phyloP scores from a whole-genome alignment of 192 early-diverging fungal species.

The Umbelopsis ramanniana region DNA sequence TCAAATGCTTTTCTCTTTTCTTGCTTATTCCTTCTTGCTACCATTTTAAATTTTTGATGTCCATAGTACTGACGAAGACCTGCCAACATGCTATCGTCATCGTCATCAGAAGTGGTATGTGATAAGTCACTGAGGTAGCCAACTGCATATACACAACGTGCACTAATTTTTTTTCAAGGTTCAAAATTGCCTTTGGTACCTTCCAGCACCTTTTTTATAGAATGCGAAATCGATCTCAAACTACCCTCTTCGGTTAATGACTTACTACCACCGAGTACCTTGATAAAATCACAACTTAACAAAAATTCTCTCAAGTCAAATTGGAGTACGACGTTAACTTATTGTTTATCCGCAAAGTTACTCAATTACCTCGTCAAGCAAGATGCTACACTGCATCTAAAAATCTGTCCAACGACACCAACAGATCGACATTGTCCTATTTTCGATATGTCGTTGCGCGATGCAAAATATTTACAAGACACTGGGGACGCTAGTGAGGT shows the following conservation, averaged over 20 bases:
- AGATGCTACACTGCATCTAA: conserved; percentile 17
- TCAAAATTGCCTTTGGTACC: conserved; percentile 12
- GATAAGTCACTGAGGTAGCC: background rate
- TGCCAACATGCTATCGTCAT: conserved; percentile 37
- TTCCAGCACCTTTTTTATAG: conserved; percentile 23
- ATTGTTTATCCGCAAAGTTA: conserved; percentile 34
- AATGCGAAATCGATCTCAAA: conserved; percentile 27
- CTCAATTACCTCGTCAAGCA: conserved; percentile 22
- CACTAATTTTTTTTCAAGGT: conserved; percentile 8
- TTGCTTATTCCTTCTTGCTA: background rate
- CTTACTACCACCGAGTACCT: conserved; percentile 32
- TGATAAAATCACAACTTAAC: conserved; percentile 20
- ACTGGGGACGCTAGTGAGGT: background rate
- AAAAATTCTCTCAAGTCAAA: background rate
- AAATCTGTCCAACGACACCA: background rate
- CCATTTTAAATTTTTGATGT: conserved; percentile 19
- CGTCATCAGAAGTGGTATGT: conserved; percentile 37
- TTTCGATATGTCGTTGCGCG: background rate
- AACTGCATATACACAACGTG: background rate
- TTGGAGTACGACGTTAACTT: conserved; percentile 33
- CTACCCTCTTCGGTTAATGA: conserved; percentile 30
- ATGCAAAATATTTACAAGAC: background rate
- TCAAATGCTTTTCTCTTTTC: background rate
- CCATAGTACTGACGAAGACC: conserved; percentile 31
- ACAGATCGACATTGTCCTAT: background rate